Evolutionary conservation across 1,284 basidiomycete species (phyloP), one percentile per base, ranked within the genome.

Genomic region (Malassezia slooffiae): DNA sequence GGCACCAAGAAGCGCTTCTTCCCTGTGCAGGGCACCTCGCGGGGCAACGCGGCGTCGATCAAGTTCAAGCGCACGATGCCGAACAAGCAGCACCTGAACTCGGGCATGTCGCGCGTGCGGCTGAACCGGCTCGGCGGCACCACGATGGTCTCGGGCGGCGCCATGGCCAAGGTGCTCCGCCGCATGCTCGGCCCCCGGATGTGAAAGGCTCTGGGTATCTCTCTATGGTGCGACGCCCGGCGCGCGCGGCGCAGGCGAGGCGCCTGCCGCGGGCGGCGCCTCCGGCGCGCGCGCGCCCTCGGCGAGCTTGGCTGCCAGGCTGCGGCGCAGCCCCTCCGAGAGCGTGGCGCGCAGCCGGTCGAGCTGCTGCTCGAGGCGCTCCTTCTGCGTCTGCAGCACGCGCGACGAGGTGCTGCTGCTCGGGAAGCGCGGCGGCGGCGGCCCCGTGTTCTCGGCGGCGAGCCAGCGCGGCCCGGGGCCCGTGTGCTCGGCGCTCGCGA

Each of bases 1-100:
- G 55, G 53, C 24, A 52, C 60, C 17, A 62, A 62, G 51, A 62
- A 62, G 47, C 49, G 60, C 34, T 60, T 57, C 49, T 37, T 52
- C 4, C 58, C 60, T 5, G 30, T 50, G 17, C 36, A 46, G 8
- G 59, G 59, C 13, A 41, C 52, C 8, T 52, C 50, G 12, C 54
- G 55, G 16, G 57, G 57, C 9, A 55, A 52, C 28, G 19, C 32
- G 9, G 50, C 52, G 17, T 50, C 50, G 30, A 40, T 50, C 24
- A 49, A 43, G 7, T 60, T 62, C 46, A 62, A 56, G 45, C 50
- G 58, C 20, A 47, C 47, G 7, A 9, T 45, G 19, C 42, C 60
- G 19, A 58, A 58, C 15, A 62, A 60, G 41, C 44, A 45, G n/a
- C 60, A 62, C 21, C 41, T 62, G 26, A 62, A 62, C 50, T 60